phyloP scores from a whole-genome alignment of 1,284 basidiomycete species.

The Irpex lacteus region DNA sequence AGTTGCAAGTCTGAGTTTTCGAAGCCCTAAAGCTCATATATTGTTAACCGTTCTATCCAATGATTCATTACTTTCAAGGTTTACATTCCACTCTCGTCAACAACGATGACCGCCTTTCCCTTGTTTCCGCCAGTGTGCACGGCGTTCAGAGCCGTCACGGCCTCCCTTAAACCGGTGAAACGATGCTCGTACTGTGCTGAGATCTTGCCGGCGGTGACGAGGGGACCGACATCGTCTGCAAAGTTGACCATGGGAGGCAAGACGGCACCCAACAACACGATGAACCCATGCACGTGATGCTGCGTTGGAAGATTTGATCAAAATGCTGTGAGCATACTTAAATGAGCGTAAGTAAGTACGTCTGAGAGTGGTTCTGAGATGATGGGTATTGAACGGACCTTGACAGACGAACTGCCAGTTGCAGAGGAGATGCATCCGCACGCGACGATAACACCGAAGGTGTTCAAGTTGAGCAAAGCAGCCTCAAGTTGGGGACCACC shows the following conservation, averaged over 20 bases:
- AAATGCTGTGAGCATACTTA: constrained; percentile 11
- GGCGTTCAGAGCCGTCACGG: constrained; percentile 46
- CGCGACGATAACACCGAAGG: constrained; percentile 12
- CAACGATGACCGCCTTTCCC: constrained; percentile 49
- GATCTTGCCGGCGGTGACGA: constrained; percentile 53
- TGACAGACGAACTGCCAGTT: constrained; percentile 6
- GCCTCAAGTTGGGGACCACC: constrained; percentile 65
- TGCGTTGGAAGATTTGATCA: constrained; percentile 15
- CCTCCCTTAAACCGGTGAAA: constrained; percentile 44
- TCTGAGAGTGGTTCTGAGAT: not conserved
- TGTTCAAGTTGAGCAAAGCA: constrained; percentile 25
- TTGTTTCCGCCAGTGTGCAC: constrained; percentile 53
- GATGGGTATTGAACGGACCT: constrained; percentile 1
- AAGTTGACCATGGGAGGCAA: constrained; percentile 30
- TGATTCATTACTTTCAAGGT: not conserved
- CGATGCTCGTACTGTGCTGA: constrained; percentile 51
- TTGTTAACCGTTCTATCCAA: too few relatives aligned
- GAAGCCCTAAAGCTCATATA: too few relatives aligned
- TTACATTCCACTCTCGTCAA: not conserved
- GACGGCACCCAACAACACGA: constrained; percentile 6
- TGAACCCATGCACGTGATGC: constrained; percentile 14
- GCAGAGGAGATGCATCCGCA: constrained; percentile 13
- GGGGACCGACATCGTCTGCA: constrained; percentile 46
- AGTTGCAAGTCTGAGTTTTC: not conserved
- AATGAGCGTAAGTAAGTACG: too few relatives aligned